A percentile compares a stretch with the other conserved stretches of the same genome.
These are phyloP conservation scores for Collybiopsis luxurians DNA, from an alignment of 768 basidiomycete genomes.

Conservation along the genomic window DNA sequence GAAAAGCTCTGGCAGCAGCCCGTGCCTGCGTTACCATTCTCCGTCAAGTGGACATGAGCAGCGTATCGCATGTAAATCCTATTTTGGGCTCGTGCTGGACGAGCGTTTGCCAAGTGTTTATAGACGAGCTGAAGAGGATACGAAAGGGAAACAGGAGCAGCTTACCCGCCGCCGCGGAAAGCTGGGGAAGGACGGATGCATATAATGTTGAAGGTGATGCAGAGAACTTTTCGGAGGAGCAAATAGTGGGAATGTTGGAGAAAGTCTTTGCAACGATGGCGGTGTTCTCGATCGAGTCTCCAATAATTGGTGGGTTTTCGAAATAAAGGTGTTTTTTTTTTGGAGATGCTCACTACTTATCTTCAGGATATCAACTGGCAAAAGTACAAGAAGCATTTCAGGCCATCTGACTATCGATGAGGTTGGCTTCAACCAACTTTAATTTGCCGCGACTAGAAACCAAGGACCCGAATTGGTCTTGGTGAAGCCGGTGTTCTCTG, in stretches of 20 bases:
- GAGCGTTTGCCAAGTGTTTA: constrained; percentile 5
- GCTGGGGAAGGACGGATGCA: background rate
- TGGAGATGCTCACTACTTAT: background rate
- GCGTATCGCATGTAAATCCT: constrained; percentile 5
- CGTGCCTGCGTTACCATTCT: constrained; percentile 2
- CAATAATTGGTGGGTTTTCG: constrained; percentile 40
- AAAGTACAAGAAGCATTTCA: constrained; percentile 41
- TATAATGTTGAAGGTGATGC: constrained; percentile 1
- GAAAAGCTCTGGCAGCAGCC: constrained; percentile 1
- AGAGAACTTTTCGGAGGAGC: constrained; percentile 36
- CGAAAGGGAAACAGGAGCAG: background rate
- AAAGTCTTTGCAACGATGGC: constrained; percentile 39
- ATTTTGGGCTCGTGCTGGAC: constrained; percentile 8
- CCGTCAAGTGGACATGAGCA: constrained; percentile 2
- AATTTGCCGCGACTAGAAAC: too few species aligned
- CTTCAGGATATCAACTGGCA: constrained; percentile 40
- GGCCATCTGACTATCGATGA: background rate
- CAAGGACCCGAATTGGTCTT: too few species aligned
- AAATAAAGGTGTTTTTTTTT: background rate
- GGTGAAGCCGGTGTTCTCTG: too few species aligned
- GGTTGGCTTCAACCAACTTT: too few species aligned
- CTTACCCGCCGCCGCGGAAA: background rate
- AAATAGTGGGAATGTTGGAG: constrained; percentile 37
- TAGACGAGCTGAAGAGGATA: background rate
- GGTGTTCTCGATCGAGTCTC: constrained; percentile 42